Percentiles rank a stretch among this genome's conserved stretches.
These are phyloP conservation scores for Fomitiporia mediterranea DNA, from an alignment of 1,284 basidiomycete species.

Conservation along the genomic window DNA sequence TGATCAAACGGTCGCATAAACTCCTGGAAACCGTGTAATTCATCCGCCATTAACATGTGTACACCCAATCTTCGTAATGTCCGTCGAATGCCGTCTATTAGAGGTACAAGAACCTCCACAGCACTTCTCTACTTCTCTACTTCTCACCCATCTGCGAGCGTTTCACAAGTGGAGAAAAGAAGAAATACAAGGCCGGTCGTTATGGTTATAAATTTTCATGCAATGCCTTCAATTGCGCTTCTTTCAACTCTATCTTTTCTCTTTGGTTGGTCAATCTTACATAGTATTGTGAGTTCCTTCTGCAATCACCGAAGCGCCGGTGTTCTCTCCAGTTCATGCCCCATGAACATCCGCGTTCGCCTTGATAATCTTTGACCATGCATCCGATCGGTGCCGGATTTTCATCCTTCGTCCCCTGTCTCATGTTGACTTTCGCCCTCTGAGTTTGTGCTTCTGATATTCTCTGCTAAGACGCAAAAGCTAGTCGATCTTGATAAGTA, in stretches of 20 bases:
- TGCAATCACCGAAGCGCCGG: neutral
- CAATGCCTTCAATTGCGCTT: neutral
- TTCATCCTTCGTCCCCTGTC: neutral
- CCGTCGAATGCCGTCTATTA: neutral
- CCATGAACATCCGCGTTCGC: neutral
- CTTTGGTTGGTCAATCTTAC: neutral
- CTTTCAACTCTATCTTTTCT: neutral
- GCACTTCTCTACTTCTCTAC: neutral
- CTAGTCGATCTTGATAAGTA: no score
- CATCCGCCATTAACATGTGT: neutral
- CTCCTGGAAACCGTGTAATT: neutral
- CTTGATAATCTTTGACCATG: no score
- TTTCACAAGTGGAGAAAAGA: conserved; percentile 2
- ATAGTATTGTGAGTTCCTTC: neutral
- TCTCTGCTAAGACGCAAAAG: no score
- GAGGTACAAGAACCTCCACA: neutral
- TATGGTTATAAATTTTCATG: conserved; percentile 1
- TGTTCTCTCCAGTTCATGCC: neutral
- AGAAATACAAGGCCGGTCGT: conserved; percentile 2
- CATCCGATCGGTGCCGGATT: conserved; percentile 1
- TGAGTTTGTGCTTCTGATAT: no score
- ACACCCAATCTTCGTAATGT: neutral
- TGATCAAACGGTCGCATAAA: neutral
- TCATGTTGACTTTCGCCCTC: neutral
- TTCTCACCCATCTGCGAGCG: no score